A percentile compares a stretch with the other conserved stretches of the same genome.
Evolutionary conservation across 2,329 filamentous ascomycete species (phyloP).

Genomic region (Trichoderma koningiopsis): DNA sequence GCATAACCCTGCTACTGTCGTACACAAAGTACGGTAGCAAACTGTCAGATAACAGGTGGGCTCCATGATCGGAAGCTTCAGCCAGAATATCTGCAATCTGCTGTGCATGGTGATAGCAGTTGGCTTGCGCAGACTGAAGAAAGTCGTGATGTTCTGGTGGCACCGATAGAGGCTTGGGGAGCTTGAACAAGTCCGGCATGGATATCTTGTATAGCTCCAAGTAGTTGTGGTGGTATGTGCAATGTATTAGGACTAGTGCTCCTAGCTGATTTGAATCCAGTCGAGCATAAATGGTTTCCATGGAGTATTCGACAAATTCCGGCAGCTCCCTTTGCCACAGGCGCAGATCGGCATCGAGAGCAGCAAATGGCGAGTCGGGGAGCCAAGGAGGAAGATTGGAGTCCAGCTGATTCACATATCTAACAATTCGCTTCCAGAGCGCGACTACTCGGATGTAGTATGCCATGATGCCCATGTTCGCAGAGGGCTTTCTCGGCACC

Average conservation of each 20-base stretch:
- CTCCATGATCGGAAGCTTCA: constrained; percentile 45
- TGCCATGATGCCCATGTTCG: constrained; percentile 49
- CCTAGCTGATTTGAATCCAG: constrained; percentile 51
- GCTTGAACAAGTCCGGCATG: constrained; percentile 48
- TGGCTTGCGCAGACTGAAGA: constrained; percentile 41
- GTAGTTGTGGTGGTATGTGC: constrained; percentile 50
- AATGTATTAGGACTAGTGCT: constrained; percentile 48
- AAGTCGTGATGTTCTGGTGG: constrained; percentile 44
- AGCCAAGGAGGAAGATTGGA: constrained; percentile 46
- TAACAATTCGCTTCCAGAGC: constrained; percentile 46
- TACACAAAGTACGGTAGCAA: constrained; percentile 51
- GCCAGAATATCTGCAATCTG: constrained; percentile 44
- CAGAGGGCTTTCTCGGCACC: constrained; percentile 43
- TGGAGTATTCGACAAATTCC: constrained; percentile 47
- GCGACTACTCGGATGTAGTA: constrained; percentile 47
- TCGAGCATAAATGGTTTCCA: constrained; percentile 49
- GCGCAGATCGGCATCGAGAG: constrained; percentile 44
- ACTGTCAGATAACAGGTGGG: constrained; percentile 46
- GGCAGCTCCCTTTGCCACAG: constrained; percentile 47
- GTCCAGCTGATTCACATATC: constrained; percentile 48
- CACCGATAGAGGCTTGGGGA: constrained; percentile 45
- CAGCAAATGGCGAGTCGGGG: constrained; percentile 46
- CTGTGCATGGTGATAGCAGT: constrained; percentile 44
- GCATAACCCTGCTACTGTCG: constrained; percentile 51
- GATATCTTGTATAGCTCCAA: constrained; percentile 50